Conservation (phyloP, 805 yeast species). For the Candida chauliodis region DNA sequence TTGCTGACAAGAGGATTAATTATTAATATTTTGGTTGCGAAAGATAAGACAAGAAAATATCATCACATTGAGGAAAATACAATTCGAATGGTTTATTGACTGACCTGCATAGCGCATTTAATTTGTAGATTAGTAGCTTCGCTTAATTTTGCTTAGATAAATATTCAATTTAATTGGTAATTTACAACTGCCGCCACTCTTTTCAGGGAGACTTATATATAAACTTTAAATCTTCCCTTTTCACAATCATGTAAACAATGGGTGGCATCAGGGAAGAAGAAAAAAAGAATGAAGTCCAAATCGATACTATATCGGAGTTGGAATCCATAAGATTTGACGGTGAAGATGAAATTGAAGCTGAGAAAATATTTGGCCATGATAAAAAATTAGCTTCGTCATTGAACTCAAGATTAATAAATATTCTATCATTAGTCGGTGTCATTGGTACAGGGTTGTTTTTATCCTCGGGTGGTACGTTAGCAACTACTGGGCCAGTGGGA, state of each 20-base stretch:
- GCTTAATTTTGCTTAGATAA: conserved; percentile 1
- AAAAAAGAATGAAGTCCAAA: not conserved
- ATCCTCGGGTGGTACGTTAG: conserved; percentile 49
- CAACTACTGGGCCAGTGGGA: conserved; percentile 42
- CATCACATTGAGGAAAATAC: not conserved
- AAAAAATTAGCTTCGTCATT: conserved; percentile 14
- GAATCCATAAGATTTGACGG: conserved; percentile 1
- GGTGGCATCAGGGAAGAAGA: not conserved
- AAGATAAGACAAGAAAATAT: conserved; percentile 1
- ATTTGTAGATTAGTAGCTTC: not conserved
- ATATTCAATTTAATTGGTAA: not conserved
- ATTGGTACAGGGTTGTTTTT: conserved; percentile 46
- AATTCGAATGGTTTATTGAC: too few species aligned
- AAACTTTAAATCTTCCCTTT: too few species aligned
- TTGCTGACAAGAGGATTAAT: too few species aligned
- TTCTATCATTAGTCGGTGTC: conserved; percentile 21
- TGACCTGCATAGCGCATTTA: too few species aligned
- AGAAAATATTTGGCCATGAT: conserved; percentile 13
- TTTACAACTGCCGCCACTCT: conserved; percentile 2
- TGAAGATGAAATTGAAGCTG: conserved; percentile 3
- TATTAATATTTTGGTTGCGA: not conserved
- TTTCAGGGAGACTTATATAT: too few species aligned
- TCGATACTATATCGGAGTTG: not conserved
- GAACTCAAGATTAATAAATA: conserved; percentile 17
- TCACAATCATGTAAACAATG: too few species aligned